These are phyloP conservation scores for Flueggea neowawraea DNA, from an alignment of 441 rosid genomes.

Conservation along the genomic window DNA sequence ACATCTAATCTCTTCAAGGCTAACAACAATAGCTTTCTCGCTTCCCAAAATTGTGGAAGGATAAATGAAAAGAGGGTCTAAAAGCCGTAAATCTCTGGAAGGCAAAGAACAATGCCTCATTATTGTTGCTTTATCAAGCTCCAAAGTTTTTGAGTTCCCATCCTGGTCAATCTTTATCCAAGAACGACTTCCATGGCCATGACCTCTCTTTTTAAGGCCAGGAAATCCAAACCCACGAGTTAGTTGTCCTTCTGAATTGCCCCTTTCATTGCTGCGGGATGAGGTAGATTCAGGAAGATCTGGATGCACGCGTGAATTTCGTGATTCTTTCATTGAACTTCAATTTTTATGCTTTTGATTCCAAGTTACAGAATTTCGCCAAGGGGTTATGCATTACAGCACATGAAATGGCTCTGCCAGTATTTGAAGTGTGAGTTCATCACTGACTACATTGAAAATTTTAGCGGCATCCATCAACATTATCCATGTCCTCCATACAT, in stretches of 20 bases:
- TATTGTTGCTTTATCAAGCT: constrained; percentile 85
- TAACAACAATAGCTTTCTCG: constrained; percentile 91
- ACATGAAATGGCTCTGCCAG: constrained; percentile 13
- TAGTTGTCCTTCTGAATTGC: constrained; percentile 32
- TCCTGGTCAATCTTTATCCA: constrained; percentile 86
- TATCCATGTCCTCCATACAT: too few relatives aligned
- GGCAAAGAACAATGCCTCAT: constrained; percentile 98
- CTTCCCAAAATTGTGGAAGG: constrained; percentile 89
- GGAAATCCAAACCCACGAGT: constrained; percentile 41
- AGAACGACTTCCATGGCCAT: constrained; percentile 79
- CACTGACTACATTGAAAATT: constrained; percentile 9
- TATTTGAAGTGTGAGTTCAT: background rate
- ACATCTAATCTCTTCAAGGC: constrained; percentile 91
- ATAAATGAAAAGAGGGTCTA: constrained; percentile 94
- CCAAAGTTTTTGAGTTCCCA: constrained; percentile 63
- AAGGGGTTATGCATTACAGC: constrained; percentile 16
- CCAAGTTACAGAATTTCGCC: constrained; percentile 20
- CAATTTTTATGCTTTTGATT: constrained; percentile 14
- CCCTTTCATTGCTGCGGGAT: constrained; percentile 35
- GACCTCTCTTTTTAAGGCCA: constrained; percentile 85
- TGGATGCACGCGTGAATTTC: constrained; percentile 24
- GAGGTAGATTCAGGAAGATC: constrained; percentile 33
- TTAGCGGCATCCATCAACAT: too few relatives aligned
- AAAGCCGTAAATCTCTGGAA: constrained; percentile 83
- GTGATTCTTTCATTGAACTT: constrained; percentile 45